phyloP scores from a whole-genome alignment of 352 stramenopile species.

The Globisporangium canariense region DNA sequence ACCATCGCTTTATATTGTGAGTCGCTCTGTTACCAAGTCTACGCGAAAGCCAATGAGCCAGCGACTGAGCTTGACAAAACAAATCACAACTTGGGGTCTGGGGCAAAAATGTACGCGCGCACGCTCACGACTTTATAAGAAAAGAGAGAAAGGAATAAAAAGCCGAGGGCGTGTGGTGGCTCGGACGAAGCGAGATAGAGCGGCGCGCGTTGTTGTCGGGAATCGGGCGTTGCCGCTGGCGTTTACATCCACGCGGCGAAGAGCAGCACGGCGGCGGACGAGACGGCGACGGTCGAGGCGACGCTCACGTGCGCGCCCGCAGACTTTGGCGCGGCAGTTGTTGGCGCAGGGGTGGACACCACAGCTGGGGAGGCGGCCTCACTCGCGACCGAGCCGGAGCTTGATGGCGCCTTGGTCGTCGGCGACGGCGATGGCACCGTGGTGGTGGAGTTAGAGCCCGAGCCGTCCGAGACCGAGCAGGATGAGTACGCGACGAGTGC shows the following conservation, averaged over 20 bases:
- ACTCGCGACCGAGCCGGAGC: neutral
- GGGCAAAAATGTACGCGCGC: slow-evolving; percentile 6
- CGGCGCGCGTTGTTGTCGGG: neutral
- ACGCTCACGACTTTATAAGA: slow-evolving; percentile 3
- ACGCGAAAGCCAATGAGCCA: too few species aligned
- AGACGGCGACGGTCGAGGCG: slow-evolving; percentile 5
- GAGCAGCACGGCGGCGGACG: slow-evolving; percentile 10
- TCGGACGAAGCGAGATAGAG: neutral
- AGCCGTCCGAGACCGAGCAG: slow-evolving; percentile 6
- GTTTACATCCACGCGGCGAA: slow-evolving; percentile 14
- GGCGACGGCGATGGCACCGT: neutral
- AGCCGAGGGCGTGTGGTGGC: neutral
- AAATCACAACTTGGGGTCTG: neutral
- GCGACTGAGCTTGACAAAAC: neutral
- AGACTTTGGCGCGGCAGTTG: slow-evolving; percentile 2
- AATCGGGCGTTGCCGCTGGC: neutral
- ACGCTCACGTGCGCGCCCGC: neutral
- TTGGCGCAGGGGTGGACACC: slow-evolving; percentile 4
- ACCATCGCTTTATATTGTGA: too few species aligned
- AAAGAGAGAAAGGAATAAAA: slow-evolving; percentile 3
- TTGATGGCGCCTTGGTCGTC: neutral
- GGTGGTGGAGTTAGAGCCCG: too few species aligned
- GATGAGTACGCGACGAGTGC: slow-evolving; percentile 15
- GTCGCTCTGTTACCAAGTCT: too few species aligned
- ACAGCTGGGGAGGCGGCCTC: neutral